phyloP scores from a whole-genome alignment of 106 monocot genomes.

The Platanthera zijinensis region DNA sequence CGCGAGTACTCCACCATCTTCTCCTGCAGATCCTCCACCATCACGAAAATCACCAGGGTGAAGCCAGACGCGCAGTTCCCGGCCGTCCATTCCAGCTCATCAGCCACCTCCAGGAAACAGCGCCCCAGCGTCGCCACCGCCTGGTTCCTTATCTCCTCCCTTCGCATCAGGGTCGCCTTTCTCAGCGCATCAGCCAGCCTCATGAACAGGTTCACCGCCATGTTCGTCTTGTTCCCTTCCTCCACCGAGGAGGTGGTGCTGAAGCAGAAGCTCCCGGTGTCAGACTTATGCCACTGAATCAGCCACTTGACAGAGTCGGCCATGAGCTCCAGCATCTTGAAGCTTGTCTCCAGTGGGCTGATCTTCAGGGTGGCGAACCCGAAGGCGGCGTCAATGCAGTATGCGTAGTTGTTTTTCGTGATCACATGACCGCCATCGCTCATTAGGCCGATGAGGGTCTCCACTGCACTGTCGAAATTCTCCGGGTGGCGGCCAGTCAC shows the following conservation, averaged over 20 bases:
- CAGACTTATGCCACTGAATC: conserved; percentile 60
- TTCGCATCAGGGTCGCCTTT: conserved; percentile 59
- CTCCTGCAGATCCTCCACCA: conserved; percentile 87
- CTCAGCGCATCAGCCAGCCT: conserved; percentile 64
- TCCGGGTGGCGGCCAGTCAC: conserved; percentile 69
- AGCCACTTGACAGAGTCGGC: conserved; percentile 51
- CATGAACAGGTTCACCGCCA: conserved; percentile 54
- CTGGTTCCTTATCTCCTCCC: conserved; percentile 90
- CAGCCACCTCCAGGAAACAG: conserved; percentile 29
- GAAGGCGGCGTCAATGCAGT: conserved; percentile 67
- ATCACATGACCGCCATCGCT: conserved; percentile 22
- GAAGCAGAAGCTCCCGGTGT: conserved; percentile 27
- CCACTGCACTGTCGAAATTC: conserved; percentile 62
- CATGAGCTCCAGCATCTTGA: conserved; percentile 53
- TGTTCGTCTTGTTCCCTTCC: conserved; percentile 8
- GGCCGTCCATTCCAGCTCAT: conserved; percentile 60
- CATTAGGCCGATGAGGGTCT: conserved; percentile 47
- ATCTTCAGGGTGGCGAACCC: conserved; percentile 74
- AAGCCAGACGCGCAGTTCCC: conserved; percentile 59
- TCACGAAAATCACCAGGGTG: conserved; percentile 58
- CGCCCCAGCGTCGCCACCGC: conserved; percentile 42
- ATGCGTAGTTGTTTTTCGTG: conserved; percentile 54
- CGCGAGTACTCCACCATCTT: conserved; percentile 88
- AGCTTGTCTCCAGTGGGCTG: conserved; percentile 63
- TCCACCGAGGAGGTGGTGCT: conserved; percentile 14